Evolutionary conservation across 2,329 filamentous ascomycete genomes (phyloP).

Genomic region (Graphilbum ipis-grandicollis): DNA sequence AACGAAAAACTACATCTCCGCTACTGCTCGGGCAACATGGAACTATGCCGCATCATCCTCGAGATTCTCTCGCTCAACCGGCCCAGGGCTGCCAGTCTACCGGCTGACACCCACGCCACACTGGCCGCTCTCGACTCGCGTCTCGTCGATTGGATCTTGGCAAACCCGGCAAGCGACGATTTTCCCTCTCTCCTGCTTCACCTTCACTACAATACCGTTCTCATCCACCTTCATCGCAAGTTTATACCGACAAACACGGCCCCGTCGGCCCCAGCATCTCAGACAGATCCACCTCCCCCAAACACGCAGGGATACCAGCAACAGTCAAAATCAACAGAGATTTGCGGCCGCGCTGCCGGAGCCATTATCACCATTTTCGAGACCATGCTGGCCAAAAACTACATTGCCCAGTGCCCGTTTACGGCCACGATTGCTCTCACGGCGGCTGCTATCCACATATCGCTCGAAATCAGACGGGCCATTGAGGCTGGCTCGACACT

Average conservation of each 20-base stretch:
- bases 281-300: not conserved
- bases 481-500: not conserved
- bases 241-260: not conserved
- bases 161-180: too few relatives aligned
- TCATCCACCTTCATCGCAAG: constrained; percentile 4
- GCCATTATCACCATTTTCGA: not conserved
- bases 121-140: constrained; percentile 1
- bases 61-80: not conserved
- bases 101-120: too few relatives aligned
- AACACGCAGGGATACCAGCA: constrained; percentile 1
- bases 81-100: too few relatives aligned
- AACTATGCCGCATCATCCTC: constrained; percentile 3
- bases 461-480: constrained; percentile 4
- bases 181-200: constrained; percentile 1
- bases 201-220: constrained; percentile 4
- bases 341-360: too few relatives aligned
- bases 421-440: constrained; percentile 2
- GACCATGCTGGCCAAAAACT: not conserved
- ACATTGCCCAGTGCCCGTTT: constrained; percentile 3
- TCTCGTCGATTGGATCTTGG: constrained; percentile 4
- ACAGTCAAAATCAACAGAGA: not conserved
- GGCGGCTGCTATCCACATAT: not conserved
- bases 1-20: constrained; percentile 15
- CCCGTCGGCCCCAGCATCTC: too few relatives aligned
- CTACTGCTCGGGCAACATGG: constrained; percentile 1